Evolutionary conservation across 202 grass and related monocot species (phyloP).

Genomic region (Carex arenaria): DNA sequence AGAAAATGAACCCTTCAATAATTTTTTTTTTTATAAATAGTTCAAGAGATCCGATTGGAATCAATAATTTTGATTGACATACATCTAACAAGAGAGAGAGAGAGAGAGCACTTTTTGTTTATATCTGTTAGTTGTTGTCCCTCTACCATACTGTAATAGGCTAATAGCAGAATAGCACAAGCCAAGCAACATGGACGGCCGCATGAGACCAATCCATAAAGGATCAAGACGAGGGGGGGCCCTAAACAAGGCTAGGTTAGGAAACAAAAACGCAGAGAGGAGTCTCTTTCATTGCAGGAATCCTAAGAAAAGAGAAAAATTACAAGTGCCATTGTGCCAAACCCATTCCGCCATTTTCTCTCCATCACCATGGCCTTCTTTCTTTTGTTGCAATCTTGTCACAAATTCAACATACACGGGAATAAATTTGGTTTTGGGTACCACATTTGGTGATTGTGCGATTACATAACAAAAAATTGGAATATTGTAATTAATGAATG

Average conservation of each 20-base stretch:
- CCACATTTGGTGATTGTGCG: background rate
- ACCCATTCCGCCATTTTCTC: background rate
- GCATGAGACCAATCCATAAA: background rate
- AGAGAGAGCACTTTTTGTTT: too few species aligned
- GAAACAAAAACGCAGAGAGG: background rate
- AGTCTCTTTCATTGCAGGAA: constrained; percentile 32
- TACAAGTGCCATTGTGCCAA: background rate
- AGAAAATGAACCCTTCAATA: too few species aligned
- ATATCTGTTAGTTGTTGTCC: too few species aligned
- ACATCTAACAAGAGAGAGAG: too few species aligned
- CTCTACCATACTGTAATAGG: too few species aligned
- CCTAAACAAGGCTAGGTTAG: background rate
- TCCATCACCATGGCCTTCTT: background rate
- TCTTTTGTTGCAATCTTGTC: background rate
- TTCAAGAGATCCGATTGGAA: too few species aligned
- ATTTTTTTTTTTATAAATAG: too few species aligned
- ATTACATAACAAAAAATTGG: background rate
- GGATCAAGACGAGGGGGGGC: background rate
- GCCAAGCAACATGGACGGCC: background rate
- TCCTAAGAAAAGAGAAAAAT: constrained; percentile 17
- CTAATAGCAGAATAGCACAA: background rate
- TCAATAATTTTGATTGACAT: too few species aligned
- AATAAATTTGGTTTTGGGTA: background rate
- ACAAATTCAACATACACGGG: background rate
- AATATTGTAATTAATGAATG: background rate